Base-by-base conservation (phyloP, 2,329 filamentous ascomycete species). In the Cladosporium sp. region DNA sequence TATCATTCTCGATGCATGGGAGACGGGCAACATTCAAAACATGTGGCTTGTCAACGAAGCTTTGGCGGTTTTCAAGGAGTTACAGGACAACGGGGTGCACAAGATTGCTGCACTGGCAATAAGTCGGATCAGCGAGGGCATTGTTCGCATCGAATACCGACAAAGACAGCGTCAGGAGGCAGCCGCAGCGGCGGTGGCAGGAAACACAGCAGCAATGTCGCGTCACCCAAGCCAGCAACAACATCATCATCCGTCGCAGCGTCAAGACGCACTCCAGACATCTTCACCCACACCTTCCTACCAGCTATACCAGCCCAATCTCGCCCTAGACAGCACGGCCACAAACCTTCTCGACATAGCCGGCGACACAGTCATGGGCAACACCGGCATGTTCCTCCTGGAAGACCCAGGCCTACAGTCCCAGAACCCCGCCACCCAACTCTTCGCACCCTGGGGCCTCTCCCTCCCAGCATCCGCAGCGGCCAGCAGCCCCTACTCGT, bases 41-140 rank as follows among this genome's bases (percentile, higher is more conserved):
- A 56, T 72, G 13, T 63, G 62, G 40, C 66, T 70, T 37, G 68
- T 73, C 4, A 66, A 74, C 52, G 62, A 69, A 41, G 69, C 68
- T 4, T 73, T 67, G 45, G 64, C 58, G 4, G 64, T 74, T 5
- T 77, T 77, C 56, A 55, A 61, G 7, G 64, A 73, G 24, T 62
- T 77, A 22, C 61, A 73, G 40, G 61, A 64, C 13, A 67, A 72
- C 3, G 65, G 67, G 4, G 68, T 76, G 8, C 74, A 77, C 51
- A 68, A 68, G 51, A 68, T 77, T 20, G 73, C 74, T 4, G 62
- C 59, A n/a, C 56, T 73, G 24, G 74, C 74, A 1, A 69, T 75
- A 1, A 62, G 68, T 15, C 65, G 68, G 34, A 67, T 75, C 29
- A 58, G 57, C 4, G 58, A 62, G 18, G 65, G 66, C 9, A 56